phyloP scores from a whole-genome alignment of 2,329 filamentous ascomycete species.

The Arthrobotrys entomopaga region DNA sequence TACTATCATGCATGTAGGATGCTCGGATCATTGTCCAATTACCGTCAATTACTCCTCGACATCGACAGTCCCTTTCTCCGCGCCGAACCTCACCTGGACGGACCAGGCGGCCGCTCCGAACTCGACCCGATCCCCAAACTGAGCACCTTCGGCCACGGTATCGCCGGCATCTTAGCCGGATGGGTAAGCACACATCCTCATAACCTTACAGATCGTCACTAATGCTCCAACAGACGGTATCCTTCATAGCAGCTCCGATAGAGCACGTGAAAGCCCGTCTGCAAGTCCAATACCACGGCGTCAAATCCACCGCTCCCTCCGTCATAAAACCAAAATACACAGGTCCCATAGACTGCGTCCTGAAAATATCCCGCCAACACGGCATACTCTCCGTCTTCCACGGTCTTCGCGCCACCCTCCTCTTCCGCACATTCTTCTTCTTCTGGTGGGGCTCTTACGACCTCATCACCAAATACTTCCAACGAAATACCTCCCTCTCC shows the following conservation, averaged over 20 bases:
- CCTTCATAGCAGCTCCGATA: conserved; percentile 89
- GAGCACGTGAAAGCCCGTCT: conserved; percentile 95
- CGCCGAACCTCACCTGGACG: conserved; percentile 60
- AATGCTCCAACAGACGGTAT: conserved; percentile 71
- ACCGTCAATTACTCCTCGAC: conserved; percentile 83
- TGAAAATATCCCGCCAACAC: conserved; percentile 66
- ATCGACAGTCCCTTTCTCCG: conserved; percentile 60
- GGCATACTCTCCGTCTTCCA: conserved; percentile 85
- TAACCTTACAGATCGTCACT: not conserved
- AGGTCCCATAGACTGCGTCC: conserved; percentile 84
- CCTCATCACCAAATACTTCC: conserved; percentile 76
- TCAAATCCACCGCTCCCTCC: conserved; percentile 72
- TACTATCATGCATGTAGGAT: conserved; percentile 66
- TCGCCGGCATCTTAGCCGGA: conserved; percentile 87
- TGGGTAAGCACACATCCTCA: conserved; percentile 61
- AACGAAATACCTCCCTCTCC: conserved; percentile 74
- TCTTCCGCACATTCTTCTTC: conserved; percentile 95
- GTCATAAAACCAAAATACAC: conserved; percentile 82
- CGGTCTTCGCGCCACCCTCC: conserved; percentile 81
- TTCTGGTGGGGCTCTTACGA: conserved; percentile 99
- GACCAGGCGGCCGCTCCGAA: conserved; percentile 57
- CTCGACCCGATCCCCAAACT: conserved; percentile 70
- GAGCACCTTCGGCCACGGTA: conserved; percentile 76
- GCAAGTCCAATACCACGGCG: conserved; percentile 83
- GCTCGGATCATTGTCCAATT: conserved; percentile 90